phyloP scores from a whole-genome alignment of 768 basidiomycete genomes.

The Holtermannia corniformis region DNA sequence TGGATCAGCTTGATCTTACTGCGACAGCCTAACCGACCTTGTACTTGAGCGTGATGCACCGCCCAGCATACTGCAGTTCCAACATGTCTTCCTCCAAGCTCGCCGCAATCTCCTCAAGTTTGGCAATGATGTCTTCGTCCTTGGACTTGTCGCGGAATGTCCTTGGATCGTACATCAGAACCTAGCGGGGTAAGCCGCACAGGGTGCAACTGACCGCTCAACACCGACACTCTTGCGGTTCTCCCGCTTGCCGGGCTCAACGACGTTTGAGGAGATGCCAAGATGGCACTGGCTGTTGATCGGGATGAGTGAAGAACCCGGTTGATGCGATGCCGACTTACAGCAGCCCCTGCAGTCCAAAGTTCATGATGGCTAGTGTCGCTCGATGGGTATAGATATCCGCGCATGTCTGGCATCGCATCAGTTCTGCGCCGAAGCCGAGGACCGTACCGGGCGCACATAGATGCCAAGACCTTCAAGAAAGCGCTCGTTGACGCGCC shows the following conservation, averaged over 20 bases:
- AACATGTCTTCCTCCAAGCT: slow-evolving; percentile 75
- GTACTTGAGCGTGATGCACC: slow-evolving; percentile 83
- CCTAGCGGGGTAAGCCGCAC: no score
- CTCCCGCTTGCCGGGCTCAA: slow-evolving; percentile 64
- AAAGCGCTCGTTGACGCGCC: slow-evolving; percentile 78
- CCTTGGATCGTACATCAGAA: slow-evolving; percentile 42
- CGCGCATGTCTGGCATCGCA: slow-evolving; percentile 60
- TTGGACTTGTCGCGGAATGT: slow-evolving; percentile 66
- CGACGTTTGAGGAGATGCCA: slow-evolving; percentile 75
- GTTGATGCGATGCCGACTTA: slow-evolving; percentile 22
- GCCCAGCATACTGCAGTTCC: slow-evolving; percentile 69
- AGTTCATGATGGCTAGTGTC: slow-evolving; percentile 69
- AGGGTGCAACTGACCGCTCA: slow-evolving; percentile 53
- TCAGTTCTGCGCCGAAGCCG: slow-evolving; percentile 1
- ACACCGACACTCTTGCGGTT: slow-evolving; percentile 87
- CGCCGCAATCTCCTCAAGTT: slow-evolving; percentile 68
- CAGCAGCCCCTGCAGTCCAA: slow-evolving; percentile 66
- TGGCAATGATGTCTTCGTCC: slow-evolving; percentile 58
- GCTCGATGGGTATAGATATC: slow-evolving; percentile 74
- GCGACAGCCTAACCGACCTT: slow-evolving; percentile 45
- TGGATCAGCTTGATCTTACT: slow-evolving; percentile 5
- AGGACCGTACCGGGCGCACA: slow-evolving; percentile 43
- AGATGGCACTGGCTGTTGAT: slow-evolving; percentile 52
- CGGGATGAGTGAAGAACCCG: background rate
- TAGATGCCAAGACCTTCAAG: slow-evolving; percentile 79